Conservation (phyloP, 139 green algal genomes). For the Chloropicon primus region DNA sequence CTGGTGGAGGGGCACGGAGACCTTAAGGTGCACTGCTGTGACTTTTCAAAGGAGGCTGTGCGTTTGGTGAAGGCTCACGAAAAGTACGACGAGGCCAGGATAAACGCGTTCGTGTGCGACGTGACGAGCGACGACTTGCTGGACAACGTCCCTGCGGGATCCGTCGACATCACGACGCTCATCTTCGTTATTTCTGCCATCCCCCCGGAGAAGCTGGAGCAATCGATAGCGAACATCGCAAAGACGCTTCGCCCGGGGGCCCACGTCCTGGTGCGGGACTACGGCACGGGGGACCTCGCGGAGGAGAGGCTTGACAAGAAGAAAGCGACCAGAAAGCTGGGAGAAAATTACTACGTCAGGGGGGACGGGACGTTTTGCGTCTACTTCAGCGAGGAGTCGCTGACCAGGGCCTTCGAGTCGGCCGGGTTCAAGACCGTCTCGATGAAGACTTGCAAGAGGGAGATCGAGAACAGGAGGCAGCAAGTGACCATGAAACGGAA, state of each 20-base stretch:
- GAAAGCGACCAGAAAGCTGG: constrained; percentile 17
- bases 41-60: constrained; percentile 70
- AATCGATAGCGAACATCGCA: constrained; percentile 31
- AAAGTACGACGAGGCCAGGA: constrained; percentile 10
- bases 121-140: constrained; percentile 39
- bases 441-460: constrained; percentile 28
- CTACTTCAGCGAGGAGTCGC: constrained; percentile 53
- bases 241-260: constrained; percentile 40
- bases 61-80: constrained; percentile 39
- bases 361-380: constrained; percentile 68
- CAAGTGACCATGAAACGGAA: constrained; percentile 45
- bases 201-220: constrained; percentile 43
- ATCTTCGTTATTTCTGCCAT: constrained; percentile 92
- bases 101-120: constrained; percentile 72
- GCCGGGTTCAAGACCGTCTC: constrained; percentile 21
- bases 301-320: constrained; percentile 27
- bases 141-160: constrained; percentile 1
- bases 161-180: constrained; percentile 37
- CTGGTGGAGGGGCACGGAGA: constrained; percentile 54
- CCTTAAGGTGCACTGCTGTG: constrained; percentile 59
- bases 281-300: constrained; percentile 51
- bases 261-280: constrained; percentile 58
- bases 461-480: constrained; percentile 45
- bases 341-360: constrained; percentile 49
- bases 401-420: not conserved